Evolutionary conservation across 805 yeast species (phyloP).

Genomic region (Maudiozyma saulgeensis): DNA sequence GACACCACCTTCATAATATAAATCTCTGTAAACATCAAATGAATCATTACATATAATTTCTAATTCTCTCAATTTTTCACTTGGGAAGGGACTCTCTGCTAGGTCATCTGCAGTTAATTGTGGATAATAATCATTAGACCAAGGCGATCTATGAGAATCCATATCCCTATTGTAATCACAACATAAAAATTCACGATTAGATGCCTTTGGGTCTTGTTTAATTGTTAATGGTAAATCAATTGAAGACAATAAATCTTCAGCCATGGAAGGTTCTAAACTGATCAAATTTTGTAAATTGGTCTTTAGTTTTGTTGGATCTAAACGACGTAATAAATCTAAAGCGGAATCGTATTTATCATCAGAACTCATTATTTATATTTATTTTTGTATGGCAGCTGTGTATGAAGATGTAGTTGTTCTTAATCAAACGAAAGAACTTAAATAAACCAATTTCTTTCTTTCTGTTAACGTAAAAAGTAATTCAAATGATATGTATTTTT

Average conservation of each 20-base stretch:
- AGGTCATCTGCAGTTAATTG: slow-evolving; percentile 36
- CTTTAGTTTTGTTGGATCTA: slow-evolving; percentile 55
- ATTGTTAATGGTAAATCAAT: slow-evolving; percentile 71
- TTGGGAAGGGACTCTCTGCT: slow-evolving; percentile 69
- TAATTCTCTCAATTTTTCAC: slow-evolving; percentile 53
- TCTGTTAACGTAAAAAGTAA: not conserved
- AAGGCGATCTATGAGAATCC: slow-evolving; percentile 85
- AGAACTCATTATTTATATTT: not conserved
- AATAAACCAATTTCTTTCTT: no score
- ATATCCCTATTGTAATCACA: slow-evolving; percentile 96
- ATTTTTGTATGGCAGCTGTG: not conserved
- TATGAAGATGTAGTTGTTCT: no score
- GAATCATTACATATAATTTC: slow-evolving; percentile 82
- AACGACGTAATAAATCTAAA: slow-evolving; percentile 63
- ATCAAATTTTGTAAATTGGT: slow-evolving; percentile 37
- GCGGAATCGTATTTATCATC: slow-evolving; percentile 53
- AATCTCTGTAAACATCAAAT: slow-evolving; percentile 83
- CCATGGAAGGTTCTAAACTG: slow-evolving; percentile 50
- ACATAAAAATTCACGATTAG: slow-evolving; percentile 53
- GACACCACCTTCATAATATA: slow-evolving; percentile 91
- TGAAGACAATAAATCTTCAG: slow-evolving; percentile 78
- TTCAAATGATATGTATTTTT: not conserved
- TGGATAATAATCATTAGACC: slow-evolving; percentile 59
- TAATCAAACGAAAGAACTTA: no score
- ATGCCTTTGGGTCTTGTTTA: slow-evolving; percentile 29